Evolutionary conservation across 208 protist genomes (phyloP), one percentile per base, ranked within the genome.

Genomic region (Leishmania major): DNA sequence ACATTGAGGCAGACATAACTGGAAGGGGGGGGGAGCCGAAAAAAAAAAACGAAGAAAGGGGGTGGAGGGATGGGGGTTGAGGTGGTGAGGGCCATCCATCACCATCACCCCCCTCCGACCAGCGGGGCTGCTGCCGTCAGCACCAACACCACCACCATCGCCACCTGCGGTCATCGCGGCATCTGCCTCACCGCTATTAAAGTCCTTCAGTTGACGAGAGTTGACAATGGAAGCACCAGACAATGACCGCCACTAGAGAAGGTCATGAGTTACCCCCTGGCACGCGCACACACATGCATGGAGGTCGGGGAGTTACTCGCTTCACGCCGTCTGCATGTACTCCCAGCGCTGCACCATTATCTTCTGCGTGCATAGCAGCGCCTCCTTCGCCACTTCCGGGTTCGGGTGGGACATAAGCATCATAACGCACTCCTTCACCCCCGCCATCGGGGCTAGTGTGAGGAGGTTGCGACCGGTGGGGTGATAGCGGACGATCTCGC

Each of bases 281-380:
- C 15, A 22, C 59, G 28, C 17, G 31, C 22, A 25, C 25, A 22
- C 75, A 5, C 49, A 28, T 17, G 55, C 43, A 37, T 43, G 7
- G 35, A 19, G 10, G 53, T 47, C 1, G 49, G 45, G 10, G 15
- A 22, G 40, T 40, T 37, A 17, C 7, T n/a, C 28, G 22, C 28
- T 57, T 87, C 75, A 89, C 47, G 89, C 80, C 22, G 83, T 75
- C 78, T 95, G 84, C 51, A 97, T 96, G 82, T 91, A 98, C 88
- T 98, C 95, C 95, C 95, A 98, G 2, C 93, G 93, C 87, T 98
- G 95, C 60, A 98, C 94, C 94, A 98, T 97, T 64, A 98, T 96
- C 85, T 98, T 98, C 86, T 98, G 97, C 43, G 97, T 96, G 73
- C 92, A 93, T 22, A 98, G 87, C 35, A 98, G 88, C 35, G 97